Evolutionary conservation across 257 asterid species (phyloP).

Genomic region (Datura wrightii): DNA sequence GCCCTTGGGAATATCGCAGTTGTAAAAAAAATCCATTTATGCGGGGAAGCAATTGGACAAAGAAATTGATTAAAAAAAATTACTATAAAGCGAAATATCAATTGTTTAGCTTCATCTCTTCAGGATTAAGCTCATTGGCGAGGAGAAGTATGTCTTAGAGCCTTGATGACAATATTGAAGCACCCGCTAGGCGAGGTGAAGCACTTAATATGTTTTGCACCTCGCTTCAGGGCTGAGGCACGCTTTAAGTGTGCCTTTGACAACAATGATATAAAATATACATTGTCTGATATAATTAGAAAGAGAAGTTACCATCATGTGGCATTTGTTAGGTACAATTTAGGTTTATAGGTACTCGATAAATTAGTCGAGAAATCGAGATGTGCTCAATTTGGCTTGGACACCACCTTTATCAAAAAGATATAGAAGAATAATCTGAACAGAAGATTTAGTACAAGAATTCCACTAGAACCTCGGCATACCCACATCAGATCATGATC

Average conservation of each 20-base stretch:
- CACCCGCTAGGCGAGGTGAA: too few relatives aligned
- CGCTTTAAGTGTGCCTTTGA: too few relatives aligned
- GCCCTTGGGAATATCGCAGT: too few relatives aligned
- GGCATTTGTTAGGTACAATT: background rate
- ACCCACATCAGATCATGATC: background rate
- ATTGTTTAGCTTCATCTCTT: too few relatives aligned
- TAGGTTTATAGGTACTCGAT: background rate
- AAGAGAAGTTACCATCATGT: background rate
- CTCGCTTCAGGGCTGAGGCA: too few relatives aligned
- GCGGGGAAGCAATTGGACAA: background rate
- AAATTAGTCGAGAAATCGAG: background rate
- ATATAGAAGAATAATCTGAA: background rate
- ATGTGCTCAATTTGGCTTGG: slow-evolving; percentile 8
- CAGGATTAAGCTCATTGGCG: too few relatives aligned
- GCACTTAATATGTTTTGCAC: too few relatives aligned
- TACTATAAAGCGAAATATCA: too few relatives aligned
- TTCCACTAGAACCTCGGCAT: background rate
- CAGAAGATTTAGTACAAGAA: background rate
- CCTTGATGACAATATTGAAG: too few relatives aligned
- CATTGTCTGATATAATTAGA: background rate
- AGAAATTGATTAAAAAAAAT: too few relatives aligned
- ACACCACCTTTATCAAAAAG: background rate
- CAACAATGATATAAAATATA: background rate
- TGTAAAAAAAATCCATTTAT: too few relatives aligned
- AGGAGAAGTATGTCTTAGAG: too few relatives aligned